A percentile compares a stretch with the other conserved stretches of the same genome.
Evolutionary conservation across 2,329 filamentous ascomycete genomes (phyloP).

Genomic region (Penicillium sp.): DNA sequence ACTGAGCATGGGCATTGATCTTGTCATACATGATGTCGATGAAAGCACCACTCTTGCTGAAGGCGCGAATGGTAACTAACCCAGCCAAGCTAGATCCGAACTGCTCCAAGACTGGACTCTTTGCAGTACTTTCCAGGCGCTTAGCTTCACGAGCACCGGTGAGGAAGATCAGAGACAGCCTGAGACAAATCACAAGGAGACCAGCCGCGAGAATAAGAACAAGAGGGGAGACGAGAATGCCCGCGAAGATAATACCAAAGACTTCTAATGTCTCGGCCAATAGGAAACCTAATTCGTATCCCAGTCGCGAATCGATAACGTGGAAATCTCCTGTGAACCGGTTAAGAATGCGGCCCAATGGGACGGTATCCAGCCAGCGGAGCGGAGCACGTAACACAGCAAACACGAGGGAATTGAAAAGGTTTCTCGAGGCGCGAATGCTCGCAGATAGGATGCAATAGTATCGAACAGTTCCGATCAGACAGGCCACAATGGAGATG

Average conservation of each 20-base stretch:
- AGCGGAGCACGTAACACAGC: slow-evolving; percentile 70
- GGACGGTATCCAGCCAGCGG: slow-evolving; percentile 79
- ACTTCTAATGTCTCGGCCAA: slow-evolving; percentile 63
- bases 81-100: slow-evolving; percentile 73
- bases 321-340: slow-evolving; percentile 78
- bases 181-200: slow-evolving; percentile 58
- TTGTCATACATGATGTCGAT: slow-evolving; percentile 68
- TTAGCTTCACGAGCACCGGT: slow-evolving; percentile 73
- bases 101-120: slow-evolving; percentile 78
- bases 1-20: slow-evolving; percentile 67
- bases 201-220: slow-evolving; percentile 64
- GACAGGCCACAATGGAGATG: slow-evolving; percentile 58
- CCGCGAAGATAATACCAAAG: slow-evolving; percentile 66
- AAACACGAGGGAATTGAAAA: slow-evolving; percentile 69
- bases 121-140: slow-evolving; percentile 73
- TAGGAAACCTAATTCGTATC: slow-evolving; percentile 63
- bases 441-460: slow-evolving; percentile 66
- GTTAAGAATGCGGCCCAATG: slow-evolving; percentile 74
- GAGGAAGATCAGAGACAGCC: slow-evolving; percentile 58
- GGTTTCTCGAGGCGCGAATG: slow-evolving; percentile 64
- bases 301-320: slow-evolving; percentile 67
- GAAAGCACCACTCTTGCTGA: slow-evolving; percentile 67
- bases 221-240: slow-evolving; percentile 55
- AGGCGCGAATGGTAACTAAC: slow-evolving; percentile 74
- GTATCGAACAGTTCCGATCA: slow-evolving; percentile 64